Evolutionary conservation across 73 alveolate genomes (phyloP).

Genomic region (Blepharisma stoltei): DNA sequence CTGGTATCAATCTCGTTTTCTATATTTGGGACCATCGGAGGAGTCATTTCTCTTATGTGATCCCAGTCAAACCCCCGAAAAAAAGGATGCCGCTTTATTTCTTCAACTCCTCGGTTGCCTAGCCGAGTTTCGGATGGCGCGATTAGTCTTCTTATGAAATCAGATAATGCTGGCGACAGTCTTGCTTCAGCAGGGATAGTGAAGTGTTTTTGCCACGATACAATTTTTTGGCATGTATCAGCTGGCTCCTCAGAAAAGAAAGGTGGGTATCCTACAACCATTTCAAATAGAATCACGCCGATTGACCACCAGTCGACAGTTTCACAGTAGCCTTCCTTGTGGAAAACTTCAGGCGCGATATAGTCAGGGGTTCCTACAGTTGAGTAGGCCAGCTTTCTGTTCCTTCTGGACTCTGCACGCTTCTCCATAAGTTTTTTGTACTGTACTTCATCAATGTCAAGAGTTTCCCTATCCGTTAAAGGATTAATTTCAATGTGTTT

Average conservation of each 20-base stretch:
- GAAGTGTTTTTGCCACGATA: constrained; percentile 70
- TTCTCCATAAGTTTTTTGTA: constrained; percentile 35
- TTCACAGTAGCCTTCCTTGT: constrained; percentile 62
- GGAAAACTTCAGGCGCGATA: constrained; percentile 82
- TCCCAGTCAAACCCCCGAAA: constrained; percentile 85
- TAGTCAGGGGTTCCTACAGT: constrained; percentile 83
- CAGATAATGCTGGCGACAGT: constrained; percentile 73
- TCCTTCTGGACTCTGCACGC: constrained; percentile 23
- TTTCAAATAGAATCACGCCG: constrained; percentile 76
- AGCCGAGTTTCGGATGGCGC: constrained; percentile 68
- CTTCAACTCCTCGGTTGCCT: constrained; percentile 78
- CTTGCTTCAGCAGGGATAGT: constrained; percentile 73
- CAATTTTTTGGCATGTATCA: constrained; percentile 39
- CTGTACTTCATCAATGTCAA: not conserved
- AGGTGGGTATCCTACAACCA: constrained; percentile 81
- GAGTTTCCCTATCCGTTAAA: not conserved
- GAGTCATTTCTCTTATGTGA: constrained; percentile 62
- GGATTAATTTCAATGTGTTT: constrained; percentile 40
- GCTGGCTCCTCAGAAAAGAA: constrained; percentile 66
- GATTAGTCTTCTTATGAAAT: constrained; percentile 69
- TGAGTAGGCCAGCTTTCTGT: constrained; percentile 47
- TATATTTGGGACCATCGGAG: constrained; percentile 75
- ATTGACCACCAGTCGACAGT: constrained; percentile 82
- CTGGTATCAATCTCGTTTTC: constrained; percentile 61
- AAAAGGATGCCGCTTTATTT: constrained; percentile 91